Percentiles rank a stretch among this genome's conserved stretches.
Evolutionary conservation across 2,329 filamentous ascomycete species (phyloP).

Genomic region (Aureobasidium musti): DNA sequence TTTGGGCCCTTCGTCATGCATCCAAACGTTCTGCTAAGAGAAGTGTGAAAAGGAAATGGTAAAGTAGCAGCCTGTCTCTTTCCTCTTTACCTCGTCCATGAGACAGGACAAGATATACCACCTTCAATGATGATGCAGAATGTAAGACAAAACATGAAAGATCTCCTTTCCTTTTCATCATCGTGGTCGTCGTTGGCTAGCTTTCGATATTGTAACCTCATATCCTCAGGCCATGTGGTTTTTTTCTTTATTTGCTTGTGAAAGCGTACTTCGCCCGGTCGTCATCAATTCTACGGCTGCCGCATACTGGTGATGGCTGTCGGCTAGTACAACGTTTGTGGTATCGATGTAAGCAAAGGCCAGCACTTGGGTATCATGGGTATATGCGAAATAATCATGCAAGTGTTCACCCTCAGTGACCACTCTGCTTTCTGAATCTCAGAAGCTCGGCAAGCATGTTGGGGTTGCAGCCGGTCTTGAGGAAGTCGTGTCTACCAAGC

Average conservation of each 20-base stretch:
- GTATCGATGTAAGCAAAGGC: slow-evolving; percentile 2
- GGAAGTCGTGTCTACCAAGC: slow-evolving; percentile 86
- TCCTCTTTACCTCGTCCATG: neutral
- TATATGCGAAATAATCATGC: slow-evolving; percentile 8
- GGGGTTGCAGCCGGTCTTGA: slow-evolving; percentile 85
- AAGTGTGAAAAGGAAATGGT: slow-evolving; percentile 6
- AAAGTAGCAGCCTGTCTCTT: slow-evolving; percentile 6
- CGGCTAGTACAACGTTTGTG: neutral
- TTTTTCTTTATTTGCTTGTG: neutral
- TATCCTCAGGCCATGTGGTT: slow-evolving; percentile 11
- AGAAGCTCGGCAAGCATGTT: slow-evolving; percentile 82
- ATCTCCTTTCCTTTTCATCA: slow-evolving; percentile 2
- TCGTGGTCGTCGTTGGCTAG: slow-evolving; percentile 7
- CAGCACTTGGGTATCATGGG: slow-evolving; percentile 20
- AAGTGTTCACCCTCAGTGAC: slow-evolving; percentile 18
- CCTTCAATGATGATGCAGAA: neutral
- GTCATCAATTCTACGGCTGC: neutral
- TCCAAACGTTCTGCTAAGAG: slow-evolving; percentile 3
- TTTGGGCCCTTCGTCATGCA: slow-evolving; percentile 10
- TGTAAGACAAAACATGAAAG: slow-evolving; percentile 12
- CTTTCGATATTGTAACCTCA: slow-evolving; percentile 5
- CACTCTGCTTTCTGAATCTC: slow-evolving; percentile 66
- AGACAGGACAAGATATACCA: neutral
- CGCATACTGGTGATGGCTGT: neutral
- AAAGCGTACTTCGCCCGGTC: neutral